These are phyloP conservation scores for Phlegmacium glaucopus DNA, from an alignment of 768 basidiomycete genomes.

Conservation along the genomic window DNA sequence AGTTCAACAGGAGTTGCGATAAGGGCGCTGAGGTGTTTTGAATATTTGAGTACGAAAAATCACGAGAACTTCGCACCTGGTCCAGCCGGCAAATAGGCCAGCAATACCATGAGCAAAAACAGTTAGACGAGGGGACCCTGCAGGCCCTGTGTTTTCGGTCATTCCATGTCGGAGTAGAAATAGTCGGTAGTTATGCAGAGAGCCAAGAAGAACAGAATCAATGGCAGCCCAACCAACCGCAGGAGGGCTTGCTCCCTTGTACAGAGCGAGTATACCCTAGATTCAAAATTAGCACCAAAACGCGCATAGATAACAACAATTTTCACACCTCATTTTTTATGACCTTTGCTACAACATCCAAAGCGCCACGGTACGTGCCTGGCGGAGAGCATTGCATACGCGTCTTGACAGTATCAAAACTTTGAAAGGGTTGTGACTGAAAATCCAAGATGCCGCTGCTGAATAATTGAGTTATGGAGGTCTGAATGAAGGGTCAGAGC, in stretches of 20 bases:
- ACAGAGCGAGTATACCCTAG: slow-evolving; percentile 61
- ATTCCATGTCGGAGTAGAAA: slow-evolving; percentile 49
- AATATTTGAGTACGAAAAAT: slow-evolving; percentile 7
- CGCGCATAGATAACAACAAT: slow-evolving; percentile 1
- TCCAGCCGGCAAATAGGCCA: slow-evolving; percentile 65
- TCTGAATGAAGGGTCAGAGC: background rate
- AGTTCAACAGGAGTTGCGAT: slow-evolving; percentile 78
- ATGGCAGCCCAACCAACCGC: slow-evolving; percentile 72
- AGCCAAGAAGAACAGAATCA: slow-evolving; percentile 67
- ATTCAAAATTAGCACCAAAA: slow-evolving; percentile 6
- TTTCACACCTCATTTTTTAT: slow-evolving; percentile 55
- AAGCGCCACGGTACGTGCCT: slow-evolving; percentile 58
- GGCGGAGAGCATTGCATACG: slow-evolving; percentile 67
- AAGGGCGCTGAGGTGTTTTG: slow-evolving; percentile 43
- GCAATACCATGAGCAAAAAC: slow-evolving; percentile 62
- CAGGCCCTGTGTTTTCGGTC: slow-evolving; percentile 43
- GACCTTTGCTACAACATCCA: slow-evolving; percentile 56
- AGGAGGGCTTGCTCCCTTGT: slow-evolving; percentile 73
- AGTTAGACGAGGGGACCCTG: slow-evolving; percentile 49
- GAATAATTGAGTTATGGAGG: too few relatives aligned
- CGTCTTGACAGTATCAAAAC: slow-evolving; percentile 74
- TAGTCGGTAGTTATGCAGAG: slow-evolving; percentile 70
- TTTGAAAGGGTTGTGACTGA: slow-evolving; percentile 15
- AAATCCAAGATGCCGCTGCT: too few relatives aligned
- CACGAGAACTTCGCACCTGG: slow-evolving; percentile 42